Evolutionary conservation across 2,329 filamentous ascomycete species (phyloP).

Genomic region (Curvularia verruculosa): DNA sequence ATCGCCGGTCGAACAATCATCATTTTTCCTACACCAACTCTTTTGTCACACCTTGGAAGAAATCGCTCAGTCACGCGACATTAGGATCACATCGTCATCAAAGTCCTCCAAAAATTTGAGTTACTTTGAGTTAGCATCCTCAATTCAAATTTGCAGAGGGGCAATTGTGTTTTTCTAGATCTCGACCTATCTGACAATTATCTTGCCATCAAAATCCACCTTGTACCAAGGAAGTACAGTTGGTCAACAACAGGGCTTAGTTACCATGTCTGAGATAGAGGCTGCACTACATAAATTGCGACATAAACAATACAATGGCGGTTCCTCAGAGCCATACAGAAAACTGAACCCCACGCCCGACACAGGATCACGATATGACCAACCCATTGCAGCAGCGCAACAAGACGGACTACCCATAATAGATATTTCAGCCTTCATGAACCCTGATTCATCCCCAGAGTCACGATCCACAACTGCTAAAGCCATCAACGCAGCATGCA

Average conservation of each 20-base stretch:
- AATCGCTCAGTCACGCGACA: not conserved
- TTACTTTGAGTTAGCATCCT: not conserved
- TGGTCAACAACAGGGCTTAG: not conserved
- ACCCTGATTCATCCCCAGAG: conserved; percentile 20
- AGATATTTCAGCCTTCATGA: conserved; percentile 50
- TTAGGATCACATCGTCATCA: no score
- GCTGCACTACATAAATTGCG: conserved; percentile 18
- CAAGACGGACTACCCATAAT: conserved; percentile 48
- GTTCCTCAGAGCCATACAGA: not conserved
- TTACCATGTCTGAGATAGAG: conserved; percentile 26
- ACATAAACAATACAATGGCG: conserved; percentile 6
- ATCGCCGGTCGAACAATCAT: conserved; percentile 11
- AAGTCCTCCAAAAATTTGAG: no score
- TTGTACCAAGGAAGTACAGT: not conserved
- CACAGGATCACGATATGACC: conserved; percentile 14
- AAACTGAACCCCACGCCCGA: conserved; percentile 32
- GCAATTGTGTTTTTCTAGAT: not conserved
- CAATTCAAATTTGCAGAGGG: not conserved
- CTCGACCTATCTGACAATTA: not conserved
- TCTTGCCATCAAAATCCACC: not conserved
- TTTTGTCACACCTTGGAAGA: not conserved
- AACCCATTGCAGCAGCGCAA: conserved; percentile 23
- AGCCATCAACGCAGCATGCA: conserved; percentile 47
- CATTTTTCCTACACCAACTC: not conserved
- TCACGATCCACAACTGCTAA: conserved; percentile 33